phyloP scores from a whole-genome alignment of 2,329 filamentous ascomycete species.

The Penicillium sp. region DNA sequence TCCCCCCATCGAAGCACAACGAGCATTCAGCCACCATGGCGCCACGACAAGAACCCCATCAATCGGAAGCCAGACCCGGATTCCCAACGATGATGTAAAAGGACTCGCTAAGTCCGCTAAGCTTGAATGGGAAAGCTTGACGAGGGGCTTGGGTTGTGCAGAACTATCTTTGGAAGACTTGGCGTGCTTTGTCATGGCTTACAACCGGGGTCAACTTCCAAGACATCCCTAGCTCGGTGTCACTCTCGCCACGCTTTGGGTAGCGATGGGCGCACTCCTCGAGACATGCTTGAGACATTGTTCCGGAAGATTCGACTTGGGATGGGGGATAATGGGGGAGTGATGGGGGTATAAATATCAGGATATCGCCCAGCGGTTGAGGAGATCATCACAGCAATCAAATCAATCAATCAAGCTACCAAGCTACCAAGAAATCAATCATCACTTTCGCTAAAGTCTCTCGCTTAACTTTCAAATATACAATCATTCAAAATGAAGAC shows the following conservation, averaged over 20 bases:
- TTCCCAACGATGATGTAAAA: background rate
- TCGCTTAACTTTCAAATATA: background rate
- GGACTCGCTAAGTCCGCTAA: background rate
- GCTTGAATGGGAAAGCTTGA: background rate
- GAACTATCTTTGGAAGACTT: background rate
- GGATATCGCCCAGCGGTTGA: background rate
- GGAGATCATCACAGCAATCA: background rate
- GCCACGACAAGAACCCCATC: background rate
- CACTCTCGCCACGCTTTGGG: background rate
- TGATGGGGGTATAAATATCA: background rate
- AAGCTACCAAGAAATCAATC: background rate
- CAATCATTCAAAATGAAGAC: slow-evolving; percentile 8
- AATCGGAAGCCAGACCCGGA: background rate
- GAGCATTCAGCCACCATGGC: background rate
- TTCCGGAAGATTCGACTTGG: background rate
- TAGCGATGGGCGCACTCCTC: background rate
- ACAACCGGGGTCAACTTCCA: background rate
- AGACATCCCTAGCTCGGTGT: background rate
- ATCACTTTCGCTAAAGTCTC: background rate
- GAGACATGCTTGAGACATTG: background rate
- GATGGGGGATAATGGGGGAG: background rate
- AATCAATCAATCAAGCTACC: background rate
- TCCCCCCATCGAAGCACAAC: no score
- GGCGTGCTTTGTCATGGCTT: background rate
- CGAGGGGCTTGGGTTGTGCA: background rate